phyloP scores from a whole-genome alignment of 1,139 yeast genomes.

The Arxiozyma slooffiae region DNA sequence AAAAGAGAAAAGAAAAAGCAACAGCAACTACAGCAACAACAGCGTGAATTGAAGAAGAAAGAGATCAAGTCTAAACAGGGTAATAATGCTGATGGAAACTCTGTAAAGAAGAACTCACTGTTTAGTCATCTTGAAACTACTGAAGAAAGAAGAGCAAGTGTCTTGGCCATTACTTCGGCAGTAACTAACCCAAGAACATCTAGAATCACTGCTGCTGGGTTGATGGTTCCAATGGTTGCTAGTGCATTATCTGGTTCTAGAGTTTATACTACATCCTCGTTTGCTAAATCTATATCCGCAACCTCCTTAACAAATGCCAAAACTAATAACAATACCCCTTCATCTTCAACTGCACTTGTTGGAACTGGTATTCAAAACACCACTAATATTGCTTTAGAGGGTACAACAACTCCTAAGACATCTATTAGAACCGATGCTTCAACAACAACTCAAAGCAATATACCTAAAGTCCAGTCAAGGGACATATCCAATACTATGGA shows the following conservation, averaged over 20 bases:
- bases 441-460: constrained; percentile 6
- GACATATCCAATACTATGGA: constrained; percentile 13
- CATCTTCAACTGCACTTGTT: neutral
- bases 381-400: neutral
- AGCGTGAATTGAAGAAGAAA: constrained; percentile 18
- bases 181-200: constrained; percentile 27
- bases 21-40: constrained; percentile 22
- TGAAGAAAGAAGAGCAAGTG: constrained; percentile 61
- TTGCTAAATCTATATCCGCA: constrained; percentile 8
- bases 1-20: constrained; percentile 30
- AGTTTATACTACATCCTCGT: constrained; percentile 18
- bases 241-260: constrained; percentile 20
- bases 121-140: constrained; percentile 84
- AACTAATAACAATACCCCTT: neutral
- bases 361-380: neutral
- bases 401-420: neutral
- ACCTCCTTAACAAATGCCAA: neutral
- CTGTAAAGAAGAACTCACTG: constrained; percentile 36
- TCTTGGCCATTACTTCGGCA: constrained; percentile 32
- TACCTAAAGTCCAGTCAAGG: neutral
- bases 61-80: constrained; percentile 44
- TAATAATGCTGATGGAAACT: constrained; percentile 33
- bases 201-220: constrained; percentile 30
- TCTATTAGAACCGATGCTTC: constrained; percentile 5
- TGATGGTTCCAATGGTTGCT: constrained; percentile 27